phyloP scores from a whole-genome alignment of 2,329 filamentous ascomycete species.

The Colletotrichum incanum region DNA sequence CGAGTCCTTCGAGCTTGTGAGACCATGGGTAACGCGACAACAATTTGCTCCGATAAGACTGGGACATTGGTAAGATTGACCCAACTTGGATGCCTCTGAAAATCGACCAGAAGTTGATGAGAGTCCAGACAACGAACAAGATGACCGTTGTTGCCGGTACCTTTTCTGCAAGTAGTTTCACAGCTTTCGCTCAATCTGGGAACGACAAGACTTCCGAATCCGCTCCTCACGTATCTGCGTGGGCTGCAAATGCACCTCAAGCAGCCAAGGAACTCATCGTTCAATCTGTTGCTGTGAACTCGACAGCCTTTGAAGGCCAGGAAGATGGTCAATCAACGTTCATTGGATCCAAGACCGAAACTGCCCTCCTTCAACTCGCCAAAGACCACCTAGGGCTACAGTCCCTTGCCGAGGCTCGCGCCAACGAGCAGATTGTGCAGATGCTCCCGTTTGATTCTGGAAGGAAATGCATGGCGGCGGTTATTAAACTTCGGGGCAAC shows the following conservation, averaged over 20 bases:
- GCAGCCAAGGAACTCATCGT: slow-evolving; percentile 59
- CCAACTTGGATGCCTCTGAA: too few species aligned
- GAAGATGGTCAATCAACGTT: slow-evolving; percentile 72
- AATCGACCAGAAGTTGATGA: not conserved
- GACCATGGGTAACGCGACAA: slow-evolving; percentile 80
- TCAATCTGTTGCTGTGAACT: slow-evolving; percentile 78
- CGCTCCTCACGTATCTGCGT: slow-evolving; percentile 6
- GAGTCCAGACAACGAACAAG: slow-evolving; percentile 47
- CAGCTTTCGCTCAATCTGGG: slow-evolving; percentile 64
- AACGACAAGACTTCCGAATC: slow-evolving; percentile 68
- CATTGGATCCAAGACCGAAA: slow-evolving; percentile 85
- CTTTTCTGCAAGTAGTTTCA: slow-evolving; percentile 61
- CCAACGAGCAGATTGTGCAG: slow-evolving; percentile 67
- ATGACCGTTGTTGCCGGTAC: slow-evolving; percentile 48
- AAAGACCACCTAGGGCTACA: slow-evolving; percentile 77
- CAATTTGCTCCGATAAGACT: slow-evolving; percentile 78
- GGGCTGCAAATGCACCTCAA: slow-evolving; percentile 34
- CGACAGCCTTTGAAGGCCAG: slow-evolving; percentile 78
- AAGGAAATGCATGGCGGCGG: slow-evolving; percentile 79
- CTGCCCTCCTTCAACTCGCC: slow-evolving; percentile 80
- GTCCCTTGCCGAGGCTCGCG: slow-evolving; percentile 72
- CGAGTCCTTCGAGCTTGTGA: slow-evolving; percentile 79
- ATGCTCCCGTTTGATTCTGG: slow-evolving; percentile 55
- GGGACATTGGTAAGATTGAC: slow-evolving; percentile 15
- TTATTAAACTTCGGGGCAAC: slow-evolving; percentile 65